These are phyloP conservation scores for Debaryomyces singareniensis DNA, from an alignment of 1,139 yeast genomes.

Conservation along the genomic window DNA sequence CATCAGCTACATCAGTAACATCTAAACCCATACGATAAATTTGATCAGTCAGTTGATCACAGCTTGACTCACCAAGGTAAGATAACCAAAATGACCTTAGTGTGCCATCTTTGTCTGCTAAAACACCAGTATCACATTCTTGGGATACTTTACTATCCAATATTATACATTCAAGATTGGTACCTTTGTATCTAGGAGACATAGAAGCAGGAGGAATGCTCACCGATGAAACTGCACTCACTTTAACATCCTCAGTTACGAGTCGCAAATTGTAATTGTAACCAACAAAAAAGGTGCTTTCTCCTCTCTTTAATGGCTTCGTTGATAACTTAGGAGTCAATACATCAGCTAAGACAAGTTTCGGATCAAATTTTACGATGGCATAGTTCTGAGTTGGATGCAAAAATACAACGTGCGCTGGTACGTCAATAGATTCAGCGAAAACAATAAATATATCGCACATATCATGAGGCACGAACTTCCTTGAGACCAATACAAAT, in stretches of 20 bases:
- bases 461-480: constrained; percentile 79
- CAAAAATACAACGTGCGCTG: constrained; percentile 73
- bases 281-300: constrained; percentile 70
- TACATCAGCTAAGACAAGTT: constrained; percentile 38
- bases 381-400: constrained; percentile 90
- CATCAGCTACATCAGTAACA: constrained; percentile 54
- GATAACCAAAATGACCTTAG: constrained; percentile 82
- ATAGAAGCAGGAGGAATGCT: constrained; percentile 65
- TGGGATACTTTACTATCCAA: constrained; percentile 68
- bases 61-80: constrained; percentile 60
- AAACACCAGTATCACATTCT: constrained; percentile 75
- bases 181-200: constrained; percentile 80
- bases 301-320: constrained; percentile 66
- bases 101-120: constrained; percentile 74
- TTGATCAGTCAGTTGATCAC: constrained; percentile 45
- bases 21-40: constrained; percentile 80
- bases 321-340: constrained; percentile 58
- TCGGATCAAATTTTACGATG: constrained; percentile 76
- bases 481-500: constrained; percentile 71
- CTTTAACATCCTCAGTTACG: constrained; percentile 69
- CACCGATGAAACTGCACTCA: constrained; percentile 69
- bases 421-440: constrained; percentile 80
- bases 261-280: constrained; percentile 66
- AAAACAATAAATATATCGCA: constrained; percentile 72
- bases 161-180: constrained; percentile 71